Conservation (phyloP, 352 stramenopile genomes). For the Hyaloperonospora arabidopsidis region DNA sequence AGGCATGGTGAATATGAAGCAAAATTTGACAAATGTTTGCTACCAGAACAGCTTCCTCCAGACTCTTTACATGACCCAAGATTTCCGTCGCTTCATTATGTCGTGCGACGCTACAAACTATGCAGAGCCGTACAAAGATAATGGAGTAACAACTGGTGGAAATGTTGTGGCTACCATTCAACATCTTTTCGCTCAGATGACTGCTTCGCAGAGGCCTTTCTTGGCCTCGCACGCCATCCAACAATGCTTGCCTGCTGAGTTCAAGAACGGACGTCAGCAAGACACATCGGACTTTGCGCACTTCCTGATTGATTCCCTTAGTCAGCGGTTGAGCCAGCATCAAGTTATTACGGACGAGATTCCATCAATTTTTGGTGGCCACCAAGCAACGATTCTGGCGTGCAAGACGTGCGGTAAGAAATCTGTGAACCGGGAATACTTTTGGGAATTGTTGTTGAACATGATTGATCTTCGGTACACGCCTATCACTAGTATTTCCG, state of each 20-base stretch:
- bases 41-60: conserved; percentile 89
- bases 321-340: conserved; percentile 59
- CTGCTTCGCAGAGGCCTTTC: conserved; percentile 57
- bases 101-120: conserved; percentile 44
- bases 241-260: conserved; percentile 58
- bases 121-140: conserved; percentile 21
- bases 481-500: conserved; percentile 72
- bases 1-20: conserved; percentile 85
- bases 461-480: conserved; percentile 87
- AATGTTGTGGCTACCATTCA: conserved; percentile 59
- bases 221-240: conserved; percentile 65
- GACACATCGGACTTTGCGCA: conserved; percentile 84
- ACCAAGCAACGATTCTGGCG: conserved; percentile 72
- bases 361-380: conserved; percentile 65
- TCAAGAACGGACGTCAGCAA: conserved; percentile 77
- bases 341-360: conserved; percentile 51
- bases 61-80: conserved; percentile 81
- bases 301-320: conserved; percentile 77
- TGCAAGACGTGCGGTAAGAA: conserved; percentile 80
- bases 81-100: conserved; percentile 69
- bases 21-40: conserved; percentile 85
- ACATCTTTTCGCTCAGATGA: conserved; percentile 64
- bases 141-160: conserved; percentile 18
- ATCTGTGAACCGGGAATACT: conserved; percentile 81
- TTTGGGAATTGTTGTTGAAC: conserved; percentile 84